Conservation (phyloP, 345 rosid species). For the Durio zibethinus region DNA sequence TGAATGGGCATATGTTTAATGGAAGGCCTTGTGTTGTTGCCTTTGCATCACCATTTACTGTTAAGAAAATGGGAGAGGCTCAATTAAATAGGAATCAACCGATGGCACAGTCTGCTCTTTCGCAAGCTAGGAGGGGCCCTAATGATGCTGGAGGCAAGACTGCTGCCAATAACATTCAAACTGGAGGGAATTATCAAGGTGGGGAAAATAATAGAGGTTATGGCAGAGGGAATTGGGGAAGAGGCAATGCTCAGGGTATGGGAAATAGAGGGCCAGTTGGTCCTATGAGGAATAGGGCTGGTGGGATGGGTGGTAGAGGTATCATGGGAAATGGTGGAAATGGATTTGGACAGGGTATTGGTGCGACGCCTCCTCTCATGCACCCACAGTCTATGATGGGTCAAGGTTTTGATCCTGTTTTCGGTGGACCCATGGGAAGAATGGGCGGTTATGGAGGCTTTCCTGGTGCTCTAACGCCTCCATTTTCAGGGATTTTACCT, state of each 20-base stretch:
- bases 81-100: background rate
- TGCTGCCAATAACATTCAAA: background rate
- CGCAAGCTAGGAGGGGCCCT: background rate
- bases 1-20: background rate
- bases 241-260: background rate
- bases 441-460: background rate
- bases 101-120: background rate
- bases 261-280: background rate
- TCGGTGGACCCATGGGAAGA: slow-evolving; percentile 1
- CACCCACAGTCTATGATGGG: background rate
- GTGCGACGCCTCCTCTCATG: background rate
- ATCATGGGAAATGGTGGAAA: background rate
- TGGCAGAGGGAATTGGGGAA: background rate
- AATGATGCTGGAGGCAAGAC: background rate
- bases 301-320: background rate
- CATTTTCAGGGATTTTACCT: background rate
- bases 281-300: background rate
- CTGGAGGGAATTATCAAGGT: background rate
- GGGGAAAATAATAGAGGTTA: background rate
- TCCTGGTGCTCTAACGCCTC: background rate
- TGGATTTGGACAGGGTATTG: background rate
- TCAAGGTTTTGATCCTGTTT: background rate
- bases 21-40: background rate
- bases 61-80: background rate
- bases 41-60: background rate